Conservation (phyloP, 2,329 filamentous ascomycete genomes). For the Grosmannia clavigera region DNA sequence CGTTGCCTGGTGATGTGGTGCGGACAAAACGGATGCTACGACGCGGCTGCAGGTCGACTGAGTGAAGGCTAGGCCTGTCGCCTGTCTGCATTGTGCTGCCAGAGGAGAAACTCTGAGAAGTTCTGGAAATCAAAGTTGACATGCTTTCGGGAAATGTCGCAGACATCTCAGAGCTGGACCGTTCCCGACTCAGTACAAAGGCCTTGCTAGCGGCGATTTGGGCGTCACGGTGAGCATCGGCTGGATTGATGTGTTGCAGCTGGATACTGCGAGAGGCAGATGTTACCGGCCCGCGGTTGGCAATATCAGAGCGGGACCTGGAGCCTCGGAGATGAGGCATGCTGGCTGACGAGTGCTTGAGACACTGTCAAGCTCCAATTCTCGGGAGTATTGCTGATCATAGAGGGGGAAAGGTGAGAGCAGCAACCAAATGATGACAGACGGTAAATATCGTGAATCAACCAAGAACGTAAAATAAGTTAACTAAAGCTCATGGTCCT, state of each 20-base stretch:
- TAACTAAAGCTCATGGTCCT: neutral
- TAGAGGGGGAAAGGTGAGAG: neutral
- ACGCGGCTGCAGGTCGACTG: conserved; percentile 23
- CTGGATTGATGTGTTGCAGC: conserved; percentile 36
- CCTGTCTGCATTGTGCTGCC: neutral
- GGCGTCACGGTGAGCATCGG: conserved; percentile 43
- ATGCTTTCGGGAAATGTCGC: conserved; percentile 7
- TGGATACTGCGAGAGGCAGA: conserved; percentile 30
- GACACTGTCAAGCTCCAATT: neutral
- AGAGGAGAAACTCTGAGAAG: neutral
- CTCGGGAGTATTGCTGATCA: neutral
- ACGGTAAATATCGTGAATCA: neutral
- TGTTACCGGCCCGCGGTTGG: conserved; percentile 41
- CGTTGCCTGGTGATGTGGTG: neutral
- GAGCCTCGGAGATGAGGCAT: conserved; percentile 15
- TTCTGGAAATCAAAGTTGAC: neutral
- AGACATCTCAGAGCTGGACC: conserved; percentile 22
- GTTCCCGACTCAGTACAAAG: conserved; percentile 38
- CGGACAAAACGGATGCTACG: conserved; percentile 44
- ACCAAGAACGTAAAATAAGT: neutral
- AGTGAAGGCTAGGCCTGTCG: neutral
- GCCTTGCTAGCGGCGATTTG: conserved; percentile 50
- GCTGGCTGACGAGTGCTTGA: neutral
- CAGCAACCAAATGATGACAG: neutral
- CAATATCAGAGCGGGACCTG: conserved; percentile 29